phyloP scores from a whole-genome alignment of 352 stramenopile species.

The Phytophthora pistaciae region DNA sequence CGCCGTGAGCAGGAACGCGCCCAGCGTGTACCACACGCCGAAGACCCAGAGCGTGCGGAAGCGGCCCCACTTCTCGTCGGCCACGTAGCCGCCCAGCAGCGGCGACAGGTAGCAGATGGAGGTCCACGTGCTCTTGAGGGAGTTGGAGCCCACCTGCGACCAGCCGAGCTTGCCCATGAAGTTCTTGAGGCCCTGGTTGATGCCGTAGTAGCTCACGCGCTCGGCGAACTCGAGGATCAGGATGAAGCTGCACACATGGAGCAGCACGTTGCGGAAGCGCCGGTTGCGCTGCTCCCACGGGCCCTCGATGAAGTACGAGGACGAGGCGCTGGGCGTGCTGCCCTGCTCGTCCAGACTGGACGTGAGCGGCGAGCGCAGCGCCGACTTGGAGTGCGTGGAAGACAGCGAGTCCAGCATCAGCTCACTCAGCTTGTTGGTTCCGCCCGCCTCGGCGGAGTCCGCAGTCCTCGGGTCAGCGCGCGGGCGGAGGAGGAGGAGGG shows the following conservation, averaged over 20 bases:
- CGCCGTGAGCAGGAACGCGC: slow-evolving; percentile 71
- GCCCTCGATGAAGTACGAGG: slow-evolving; percentile 80
- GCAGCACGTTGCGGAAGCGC: slow-evolving; percentile 85
- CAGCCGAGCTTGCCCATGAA: slow-evolving; percentile 83
- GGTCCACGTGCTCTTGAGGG: slow-evolving; percentile 91
- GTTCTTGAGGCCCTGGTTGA: slow-evolving; percentile 91
- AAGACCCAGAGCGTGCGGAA: slow-evolving; percentile 89
- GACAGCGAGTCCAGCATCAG: slow-evolving; percentile 54
- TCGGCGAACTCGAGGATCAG: slow-evolving; percentile 89
- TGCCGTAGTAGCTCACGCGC: slow-evolving; percentile 88
- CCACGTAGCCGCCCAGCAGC: slow-evolving; percentile 84
- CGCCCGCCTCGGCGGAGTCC: not conserved
- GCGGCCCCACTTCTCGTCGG: slow-evolving; percentile 88
- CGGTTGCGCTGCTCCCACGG: slow-evolving; percentile 82
- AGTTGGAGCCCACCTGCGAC: slow-evolving; percentile 85
- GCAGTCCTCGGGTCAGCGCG: no score
- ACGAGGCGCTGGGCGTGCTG: slow-evolving; percentile 59
- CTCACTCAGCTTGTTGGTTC: not conserved
- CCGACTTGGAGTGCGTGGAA: slow-evolving; percentile 67
- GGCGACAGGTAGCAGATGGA: slow-evolving; percentile 89
- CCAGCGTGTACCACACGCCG: slow-evolving; percentile 80
- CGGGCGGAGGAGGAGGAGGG: not conserved
- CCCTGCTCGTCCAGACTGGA: slow-evolving; percentile 47
- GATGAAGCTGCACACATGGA: slow-evolving; percentile 89
- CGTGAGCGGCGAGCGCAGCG: slow-evolving; percentile 43